Evolutionary conservation across 2,329 filamentous ascomycete genomes (phyloP).

Genomic region (Fusarium sp.): DNA sequence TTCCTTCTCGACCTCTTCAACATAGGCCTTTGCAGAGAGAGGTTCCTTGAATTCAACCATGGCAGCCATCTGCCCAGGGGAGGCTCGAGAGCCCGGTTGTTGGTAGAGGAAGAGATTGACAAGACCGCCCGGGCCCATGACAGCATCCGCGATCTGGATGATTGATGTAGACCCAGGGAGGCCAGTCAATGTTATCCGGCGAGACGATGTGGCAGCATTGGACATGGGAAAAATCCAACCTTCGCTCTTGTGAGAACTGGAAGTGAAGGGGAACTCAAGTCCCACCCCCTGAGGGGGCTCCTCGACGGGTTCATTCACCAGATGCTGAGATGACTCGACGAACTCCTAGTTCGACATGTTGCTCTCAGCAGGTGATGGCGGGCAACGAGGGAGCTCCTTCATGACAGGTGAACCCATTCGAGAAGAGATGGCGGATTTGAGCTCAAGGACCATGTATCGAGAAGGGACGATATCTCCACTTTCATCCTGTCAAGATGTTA

Average conservation of each 20-base stretch:
- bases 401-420: neutral
- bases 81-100: neutral
- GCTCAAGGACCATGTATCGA: neutral
- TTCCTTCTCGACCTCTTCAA: neutral
- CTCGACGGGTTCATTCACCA: neutral
- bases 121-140: conserved; percentile 30
- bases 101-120: conserved; percentile 6
- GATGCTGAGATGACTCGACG: neutral
- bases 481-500: neutral
- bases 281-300: neutral
- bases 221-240: neutral
- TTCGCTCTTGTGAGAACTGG: neutral
- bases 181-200: conserved; percentile 41
- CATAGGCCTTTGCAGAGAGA: conserved; percentile 39
- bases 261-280: neutral
- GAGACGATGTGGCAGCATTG: conserved; percentile 6
- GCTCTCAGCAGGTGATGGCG: neutral
- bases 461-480: neutral
- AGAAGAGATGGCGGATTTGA: neutral
- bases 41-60: neutral
- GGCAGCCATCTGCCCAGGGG: neutral
- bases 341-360: neutral
- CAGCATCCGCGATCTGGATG: conserved; percentile 35
- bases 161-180: conserved; percentile 23
- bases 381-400: neutral